Conservation (phyloP, 2,329 filamentous ascomycete genomes). For the Pleomassaria siparia region DNA sequence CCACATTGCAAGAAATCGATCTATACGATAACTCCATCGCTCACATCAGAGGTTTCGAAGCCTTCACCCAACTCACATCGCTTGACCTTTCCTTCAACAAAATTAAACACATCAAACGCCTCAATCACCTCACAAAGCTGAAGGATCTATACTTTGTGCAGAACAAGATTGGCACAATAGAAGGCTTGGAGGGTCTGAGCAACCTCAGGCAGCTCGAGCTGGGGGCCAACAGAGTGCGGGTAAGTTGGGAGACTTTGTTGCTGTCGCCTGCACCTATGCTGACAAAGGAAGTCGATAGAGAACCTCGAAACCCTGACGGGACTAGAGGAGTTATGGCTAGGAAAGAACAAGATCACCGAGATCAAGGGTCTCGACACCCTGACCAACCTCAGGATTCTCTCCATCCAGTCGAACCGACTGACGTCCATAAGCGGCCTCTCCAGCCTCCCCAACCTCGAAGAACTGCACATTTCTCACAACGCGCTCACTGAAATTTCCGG, state of each 20-base stretch:
- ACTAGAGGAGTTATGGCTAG: slow-evolving; percentile 89
- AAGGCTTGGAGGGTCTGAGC: slow-evolving; percentile 74
- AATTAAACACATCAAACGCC: slow-evolving; percentile 95
- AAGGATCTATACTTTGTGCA: slow-evolving; percentile 89
- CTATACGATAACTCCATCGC: slow-evolving; percentile 95
- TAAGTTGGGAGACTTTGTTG: slow-evolving; percentile 3
- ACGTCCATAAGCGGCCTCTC: slow-evolving; percentile 73
- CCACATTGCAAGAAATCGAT: slow-evolving; percentile 79
- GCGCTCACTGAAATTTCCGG: slow-evolving; percentile 76
- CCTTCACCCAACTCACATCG: slow-evolving; percentile 71
- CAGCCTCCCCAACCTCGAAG: slow-evolving; percentile 75
- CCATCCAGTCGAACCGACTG: slow-evolving; percentile 94
- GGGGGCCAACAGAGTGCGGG: slow-evolving; percentile 84
- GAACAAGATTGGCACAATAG: slow-evolving; percentile 89
- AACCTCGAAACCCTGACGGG: slow-evolving; percentile 76
- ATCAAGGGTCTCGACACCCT: slow-evolving; percentile 75
- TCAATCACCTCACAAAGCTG: slow-evolving; percentile 74
- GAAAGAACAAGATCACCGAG: slow-evolving; percentile 93
- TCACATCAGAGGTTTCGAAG: slow-evolving; percentile 81
- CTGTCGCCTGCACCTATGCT: slow-evolving; percentile 42
- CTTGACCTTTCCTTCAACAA: slow-evolving; percentile 98
- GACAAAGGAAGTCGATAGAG: slow-evolving; percentile 65
- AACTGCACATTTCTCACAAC: slow-evolving; percentile 96
- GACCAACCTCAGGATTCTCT: slow-evolving; percentile 80
- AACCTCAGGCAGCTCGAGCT: slow-evolving; percentile 83